Evolutionary conservation across 768 basidiomycete species (phyloP), one percentile per base, ranked within the genome.

Genomic region (Macrolepiota albuminosa): DNA sequence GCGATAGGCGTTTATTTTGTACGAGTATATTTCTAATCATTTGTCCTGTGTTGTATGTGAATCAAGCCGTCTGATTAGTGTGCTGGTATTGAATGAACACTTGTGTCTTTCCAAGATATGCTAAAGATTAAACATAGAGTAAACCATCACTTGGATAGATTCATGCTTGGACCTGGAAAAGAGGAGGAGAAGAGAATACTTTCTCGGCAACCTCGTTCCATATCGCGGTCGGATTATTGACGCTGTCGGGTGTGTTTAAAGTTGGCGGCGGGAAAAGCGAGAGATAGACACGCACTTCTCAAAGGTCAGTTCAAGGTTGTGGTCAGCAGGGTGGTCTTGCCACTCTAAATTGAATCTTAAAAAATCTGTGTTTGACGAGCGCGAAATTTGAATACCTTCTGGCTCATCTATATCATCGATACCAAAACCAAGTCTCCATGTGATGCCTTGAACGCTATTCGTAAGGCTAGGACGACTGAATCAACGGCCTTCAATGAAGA

Each of bases 351-450:
- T 45, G 55, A 54, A 57, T 18, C 39, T 34, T 46, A 58, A 55
- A 26, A 54, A 11, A 34, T 26, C 58, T 49, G n/a, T 21, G 4
- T 2, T 36, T 43, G 21, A 45, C 42, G 59, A 21, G 42, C 24
- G 54, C 18, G 21, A 62, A 26, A 61, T 55, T 56, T 47, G 61
- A 72, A 11, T 61, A 83, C 84, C 84, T 76, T 86, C 85, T 2
- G 84, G 84, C 68, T 80, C 72, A 24, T 71, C 66, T 8, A 78
- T 71, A 65, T 84, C 70, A 52, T 83, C 71, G 45, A 86, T 74
- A 5, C 84, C 84, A 67, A 82, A 85, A 1, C 78, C 84, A 16
- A 86, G 74, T 58, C 85, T 72, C 83, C 84, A 87, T 21, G 85
- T 85, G 51, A 86, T 80, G 31, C 84, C 84, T 69, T 82, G 82